Evolutionary conservation across 192 early-diverging fungal species (phyloP).

Genomic region (Geosiphon pyriformis): DNA sequence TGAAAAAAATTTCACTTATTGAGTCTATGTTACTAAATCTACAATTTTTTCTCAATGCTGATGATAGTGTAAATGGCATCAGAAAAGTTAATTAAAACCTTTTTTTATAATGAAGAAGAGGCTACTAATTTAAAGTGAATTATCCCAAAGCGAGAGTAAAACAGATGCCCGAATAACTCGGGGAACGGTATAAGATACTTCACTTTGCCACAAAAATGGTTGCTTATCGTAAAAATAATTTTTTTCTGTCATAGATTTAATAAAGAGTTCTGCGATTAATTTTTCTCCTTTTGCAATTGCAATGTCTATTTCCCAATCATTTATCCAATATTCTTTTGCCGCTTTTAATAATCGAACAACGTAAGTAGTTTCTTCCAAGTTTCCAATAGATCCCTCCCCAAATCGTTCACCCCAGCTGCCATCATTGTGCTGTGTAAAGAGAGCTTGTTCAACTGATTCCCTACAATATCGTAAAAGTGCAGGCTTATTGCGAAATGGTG

Average conservation of each 20-base stretch:
- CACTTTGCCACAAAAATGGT: constrained; percentile 7
- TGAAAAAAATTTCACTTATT: too few relatives aligned
- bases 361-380: constrained; percentile 15
- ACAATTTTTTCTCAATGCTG: too few relatives aligned
- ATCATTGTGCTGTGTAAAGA: constrained; percentile 10
- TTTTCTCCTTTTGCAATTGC: background rate
- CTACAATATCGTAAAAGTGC: background rate
- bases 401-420: constrained; percentile 13
- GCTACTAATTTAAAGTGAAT: too few relatives aligned
- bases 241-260: constrained; percentile 5
- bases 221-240: constrained; percentile 12
- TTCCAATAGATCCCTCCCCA: background rate
- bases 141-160: background rate
- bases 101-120: too few relatives aligned
- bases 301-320: background rate
- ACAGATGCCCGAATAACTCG: constrained; percentile 3
- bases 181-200: constrained; percentile 9
- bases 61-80: too few relatives aligned
- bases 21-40: too few relatives aligned
- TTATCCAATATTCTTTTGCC: background rate
- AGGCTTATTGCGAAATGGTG: background rate
- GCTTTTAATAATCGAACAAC: constrained; percentile 7
- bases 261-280: background rate
- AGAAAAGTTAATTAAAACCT: too few relatives aligned
- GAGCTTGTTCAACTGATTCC: constrained; percentile 3